These are phyloP conservation scores for Pleomassaria siparia DNA, from an alignment of 2,329 filamentous ascomycete genomes.

Conservation along the genomic window DNA sequence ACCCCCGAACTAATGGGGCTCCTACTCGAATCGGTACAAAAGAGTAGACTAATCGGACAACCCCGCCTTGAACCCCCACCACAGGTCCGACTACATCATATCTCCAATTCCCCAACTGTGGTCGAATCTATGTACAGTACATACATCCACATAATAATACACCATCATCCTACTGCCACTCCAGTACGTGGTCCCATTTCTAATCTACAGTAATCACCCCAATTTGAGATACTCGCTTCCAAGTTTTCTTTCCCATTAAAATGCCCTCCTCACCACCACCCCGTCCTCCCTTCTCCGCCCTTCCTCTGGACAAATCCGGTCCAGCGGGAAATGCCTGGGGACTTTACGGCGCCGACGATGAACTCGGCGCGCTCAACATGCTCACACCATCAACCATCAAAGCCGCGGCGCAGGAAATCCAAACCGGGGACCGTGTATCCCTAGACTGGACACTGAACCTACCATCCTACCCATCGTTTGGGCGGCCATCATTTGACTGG, in stretches of 20 bases:
- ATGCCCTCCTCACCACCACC: slow-evolving; percentile 15
- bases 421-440: slow-evolving; percentile 41
- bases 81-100: neutral
- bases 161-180: too few species aligned
- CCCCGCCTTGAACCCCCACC: neutral
- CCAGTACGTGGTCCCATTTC: too few species aligned
- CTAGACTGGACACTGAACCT: slow-evolving; percentile 47
- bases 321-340: slow-evolving; percentile 60
- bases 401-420: slow-evolving; percentile 50
- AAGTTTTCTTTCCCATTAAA: neutral
- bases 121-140: too few species aligned
- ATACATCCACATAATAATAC: too few species aligned
- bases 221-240: too few species aligned
- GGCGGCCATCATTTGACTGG: slow-evolving; percentile 33
- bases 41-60: neutral
- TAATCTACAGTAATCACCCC: too few species aligned
- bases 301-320: slow-evolving; percentile 54
- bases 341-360: slow-evolving; percentile 54
- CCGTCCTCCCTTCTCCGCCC: slow-evolving; percentile 46
- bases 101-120: neutral
- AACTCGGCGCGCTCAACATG: slow-evolving; percentile 59
- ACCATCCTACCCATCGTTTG: slow-evolving; percentile 42
- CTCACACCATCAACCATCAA: slow-evolving; percentile 52
- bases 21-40: neutral
- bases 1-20: neutral